A percentile compares a stretch with the other conserved stretches of the same genome.
Evolutionary conservation across 495 filamentous ascomycete genomes (phyloP).

Genomic region (Podospora pseudopauciseta): DNA sequence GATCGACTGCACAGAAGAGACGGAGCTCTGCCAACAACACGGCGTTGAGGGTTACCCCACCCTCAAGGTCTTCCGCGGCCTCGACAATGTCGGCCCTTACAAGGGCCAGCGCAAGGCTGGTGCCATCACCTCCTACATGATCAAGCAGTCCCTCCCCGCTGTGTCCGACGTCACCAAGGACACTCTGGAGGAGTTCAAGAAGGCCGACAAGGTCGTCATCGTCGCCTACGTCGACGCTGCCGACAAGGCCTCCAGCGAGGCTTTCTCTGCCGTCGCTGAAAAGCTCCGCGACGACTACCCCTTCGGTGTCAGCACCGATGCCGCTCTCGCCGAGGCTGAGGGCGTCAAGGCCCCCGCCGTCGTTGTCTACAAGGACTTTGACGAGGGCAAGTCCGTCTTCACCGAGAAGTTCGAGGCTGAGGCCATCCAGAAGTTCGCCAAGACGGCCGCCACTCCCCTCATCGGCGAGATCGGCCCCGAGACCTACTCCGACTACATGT

Average conservation of each 20-base stretch:
- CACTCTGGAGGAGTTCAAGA: conserved; percentile 92
- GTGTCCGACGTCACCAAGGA: conserved; percentile 78
- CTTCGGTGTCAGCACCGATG: conserved; percentile 82
- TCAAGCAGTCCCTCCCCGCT: conserved; percentile 93
- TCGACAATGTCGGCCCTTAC: conserved; percentile 79
- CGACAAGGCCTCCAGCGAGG: conserved; percentile 80
- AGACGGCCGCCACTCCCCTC: conserved; percentile 79
- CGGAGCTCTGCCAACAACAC: conserved; percentile 81
- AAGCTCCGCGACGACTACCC: conserved; percentile 84
- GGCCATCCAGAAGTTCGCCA: conserved; percentile 75
- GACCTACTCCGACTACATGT: conserved; percentile 96
- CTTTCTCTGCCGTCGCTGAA: conserved; percentile 76
- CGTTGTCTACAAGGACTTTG: conserved; percentile 96
- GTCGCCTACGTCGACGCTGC: conserved; percentile 81
- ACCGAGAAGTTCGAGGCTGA: conserved; percentile 73
- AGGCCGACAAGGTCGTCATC: conserved; percentile 91
- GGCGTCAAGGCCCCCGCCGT: conserved; percentile 81
- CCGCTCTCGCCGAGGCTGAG: conserved; percentile 80
- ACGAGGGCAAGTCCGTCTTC: conserved; percentile 89
- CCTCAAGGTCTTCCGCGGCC: conserved; percentile 96
- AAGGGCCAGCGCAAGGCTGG: conserved; percentile 84
- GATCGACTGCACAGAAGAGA: conserved; percentile 94
- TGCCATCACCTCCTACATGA: conserved; percentile 97
- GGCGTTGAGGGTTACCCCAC: conserved; percentile 97
- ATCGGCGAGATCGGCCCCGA: conserved; percentile 97